Conservation (phyloP, 495 filamentous ascomycete species). For the Durotheca rogersii region DNA sequence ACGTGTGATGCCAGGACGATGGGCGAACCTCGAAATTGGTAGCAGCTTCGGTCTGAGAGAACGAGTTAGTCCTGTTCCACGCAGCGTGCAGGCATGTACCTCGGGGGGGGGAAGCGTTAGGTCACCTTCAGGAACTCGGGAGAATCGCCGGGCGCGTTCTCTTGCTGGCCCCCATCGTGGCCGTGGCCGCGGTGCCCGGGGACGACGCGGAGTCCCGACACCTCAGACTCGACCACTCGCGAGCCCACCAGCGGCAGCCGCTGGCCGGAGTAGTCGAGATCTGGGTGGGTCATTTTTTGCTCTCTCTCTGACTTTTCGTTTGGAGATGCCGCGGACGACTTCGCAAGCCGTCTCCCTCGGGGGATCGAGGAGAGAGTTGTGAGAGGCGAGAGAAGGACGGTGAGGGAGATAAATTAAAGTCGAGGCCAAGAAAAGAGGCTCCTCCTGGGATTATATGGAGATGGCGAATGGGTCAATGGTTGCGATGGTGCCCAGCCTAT, state of each 20-base stretch:
- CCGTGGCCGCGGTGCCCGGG: slow-evolving; percentile 12
- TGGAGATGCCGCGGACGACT: no score
- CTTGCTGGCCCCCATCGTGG: slow-evolving; percentile 9
- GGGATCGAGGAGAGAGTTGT: no score
- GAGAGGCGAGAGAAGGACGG: background rate
- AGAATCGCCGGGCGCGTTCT: slow-evolving; percentile 5
- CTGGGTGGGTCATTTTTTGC: slow-evolving; percentile 15
- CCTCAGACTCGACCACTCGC: slow-evolving; percentile 23
- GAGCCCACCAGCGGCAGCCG: slow-evolving; percentile 25
- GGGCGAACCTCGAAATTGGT: slow-evolving; percentile 27
- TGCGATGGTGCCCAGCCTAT: slow-evolving; percentile 20
- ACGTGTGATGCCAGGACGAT: background rate
- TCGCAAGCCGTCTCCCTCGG: no score
- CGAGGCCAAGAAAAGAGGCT: slow-evolving; percentile 27
- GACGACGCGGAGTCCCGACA: slow-evolving; percentile 17
- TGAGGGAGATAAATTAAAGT: slow-evolving; percentile 1
- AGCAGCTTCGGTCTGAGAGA: slow-evolving; percentile 14
- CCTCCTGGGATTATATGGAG: slow-evolving; percentile 25
- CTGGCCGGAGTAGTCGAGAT: slow-evolving; percentile 23
- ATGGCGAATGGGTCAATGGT: slow-evolving; percentile 8
- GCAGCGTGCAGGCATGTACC: background rate
- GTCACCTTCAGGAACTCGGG: slow-evolving; percentile 25
- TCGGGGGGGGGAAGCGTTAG: no score
- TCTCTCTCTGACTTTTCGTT: no score
- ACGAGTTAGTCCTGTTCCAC: slow-evolving; percentile 7